Conservation (phyloP, 805 yeast species). For the Metschnikowia continentalis region DNA sequence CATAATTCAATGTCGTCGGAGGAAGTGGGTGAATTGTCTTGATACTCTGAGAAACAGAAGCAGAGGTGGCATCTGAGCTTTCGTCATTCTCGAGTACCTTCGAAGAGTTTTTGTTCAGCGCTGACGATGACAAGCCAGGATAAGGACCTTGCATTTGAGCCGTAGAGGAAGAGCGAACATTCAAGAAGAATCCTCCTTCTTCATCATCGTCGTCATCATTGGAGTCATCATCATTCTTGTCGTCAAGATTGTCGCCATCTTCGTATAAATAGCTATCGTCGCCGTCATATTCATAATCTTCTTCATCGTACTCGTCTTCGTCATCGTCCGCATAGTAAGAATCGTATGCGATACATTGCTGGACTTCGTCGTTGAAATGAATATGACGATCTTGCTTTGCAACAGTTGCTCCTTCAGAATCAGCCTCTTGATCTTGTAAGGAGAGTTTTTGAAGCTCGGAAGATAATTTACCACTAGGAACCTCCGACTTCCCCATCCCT, state of each 20-base stretch:
- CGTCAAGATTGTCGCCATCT: constrained; percentile 8
- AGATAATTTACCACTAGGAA: constrained; percentile 3
- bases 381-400: constrained; percentile 55
- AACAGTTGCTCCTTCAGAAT: not conserved
- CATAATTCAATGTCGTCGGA: constrained; percentile 78
- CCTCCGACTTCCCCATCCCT: constrained; percentile 6
- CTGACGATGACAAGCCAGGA: constrained; percentile 16
- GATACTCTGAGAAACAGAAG: constrained; percentile 25
- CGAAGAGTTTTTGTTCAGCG: constrained; percentile 5
- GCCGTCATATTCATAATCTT: constrained; percentile 18
- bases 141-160: constrained; percentile 20
- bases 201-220: constrained; percentile 42
- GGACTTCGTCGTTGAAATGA: constrained; percentile 91
- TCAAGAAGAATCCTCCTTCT: constrained; percentile 66
- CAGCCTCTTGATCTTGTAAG: not conserved
- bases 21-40: constrained; percentile 78
- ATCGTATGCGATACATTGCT: constrained; percentile 83
- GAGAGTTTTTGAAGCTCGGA: constrained; percentile 6
- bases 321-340: constrained; percentile 11
- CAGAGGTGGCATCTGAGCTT: constrained; percentile 29
- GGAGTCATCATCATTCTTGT: constrained; percentile 23
- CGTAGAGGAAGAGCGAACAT: constrained; percentile 43
- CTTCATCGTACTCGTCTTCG: constrained; percentile 15
- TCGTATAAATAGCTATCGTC: constrained; percentile 16
- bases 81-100: constrained; percentile 15